Evolutionary conservation across 2,329 filamentous ascomycete genomes (phyloP), one percentile per base, ranked within the genome.

Genomic region (Penicillium sp.): DNA sequence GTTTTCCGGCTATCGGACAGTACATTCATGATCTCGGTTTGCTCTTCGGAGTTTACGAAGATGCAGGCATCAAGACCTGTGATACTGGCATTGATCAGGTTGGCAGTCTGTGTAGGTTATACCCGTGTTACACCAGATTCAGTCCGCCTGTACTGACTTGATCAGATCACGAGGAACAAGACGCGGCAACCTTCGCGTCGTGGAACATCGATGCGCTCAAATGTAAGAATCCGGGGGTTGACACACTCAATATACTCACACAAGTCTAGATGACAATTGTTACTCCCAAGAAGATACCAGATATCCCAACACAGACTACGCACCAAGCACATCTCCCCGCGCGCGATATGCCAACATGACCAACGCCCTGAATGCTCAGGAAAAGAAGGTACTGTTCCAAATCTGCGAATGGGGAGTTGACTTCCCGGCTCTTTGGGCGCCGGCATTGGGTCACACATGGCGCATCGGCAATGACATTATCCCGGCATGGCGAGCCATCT

Each of bases 401-500:
- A 72, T 82, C 8, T 83, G 80, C 56, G 80, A 83, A 62, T 83
- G 80, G 80, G 80, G 79, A 0, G 70, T 81, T 5, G 79, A 75
- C 24, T 72, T 81, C 42, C 72, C 81, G 0, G 76, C 77, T 0
- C 69, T 73, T 4, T 82, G 80, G 78, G 78, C 79, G 0, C 71
- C 78, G 2, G 64, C 66, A 0, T 68, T 81, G 3, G 77, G 77
- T 1, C 77, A 81, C 42, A 73, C 74, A 0, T 82, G 79, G 75
- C 69, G 80, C 40, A 82, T 83, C 53, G 79, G 78, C 50, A 82
- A 83, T 55, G 80, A 83, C 57, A 82, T 83, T 48, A 79, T 77
- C 50, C 78, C 79, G 38, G 70, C 70, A 13, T 83, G 81, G 81
- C 70, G 75, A 21, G 76, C 73, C 34, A 77, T 83, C 42, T 81